Evolutionary conservation across 495 filamentous ascomycete species (phyloP), one percentile per base, ranked within the genome.

Genomic region (Neurospora pannonica): DNA sequence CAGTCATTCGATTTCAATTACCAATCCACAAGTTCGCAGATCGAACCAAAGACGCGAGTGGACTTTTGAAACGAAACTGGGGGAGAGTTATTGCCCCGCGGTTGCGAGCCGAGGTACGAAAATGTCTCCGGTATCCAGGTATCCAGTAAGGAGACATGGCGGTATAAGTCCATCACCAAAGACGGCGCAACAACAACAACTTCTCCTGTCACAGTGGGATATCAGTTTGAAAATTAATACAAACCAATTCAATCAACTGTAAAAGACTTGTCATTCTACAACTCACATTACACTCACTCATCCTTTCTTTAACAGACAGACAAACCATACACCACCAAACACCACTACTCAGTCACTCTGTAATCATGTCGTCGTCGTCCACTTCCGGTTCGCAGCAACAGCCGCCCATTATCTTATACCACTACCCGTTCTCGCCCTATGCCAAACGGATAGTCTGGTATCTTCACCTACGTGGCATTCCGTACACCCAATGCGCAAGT

Each of bases 391-490:
- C 77, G 7, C 71, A 78, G 15, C 72, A 79, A 36, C 69, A 71
- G 39, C 79, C 78, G 39, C 81, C 81, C 3, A 85, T 89, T 67
- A 77, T 90, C 24, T 78, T 89, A 17, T 90, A 86, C 75, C 87
- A 89, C 76, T 90, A 90, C 77, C 62, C 79, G 5, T 82, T 79
- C 78, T 91, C 89, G 31, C 90, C 89, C 5, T 92, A 87, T 74
- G 89, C 88, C 1, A 80, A 82, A 46, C 82, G 89, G 72, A 75
- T 90, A 36, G 76, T 84, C 21, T 91, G 88, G 89, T 91, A 91
- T 76, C 83, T 91, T 21, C 83, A 79, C 24, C 84, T 92, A 7
- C 84, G 89, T 38, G 81, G 82, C 40, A 90, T 92, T 70, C 82
- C 83, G 1, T 90, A 88, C 74, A 82, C 81, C 36, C 83, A 90